Evolutionary conservation across 2,329 filamentous ascomycete species (phyloP), one percentile per base, ranked within the genome.

Genomic region (Anthostomella pinea): DNA sequence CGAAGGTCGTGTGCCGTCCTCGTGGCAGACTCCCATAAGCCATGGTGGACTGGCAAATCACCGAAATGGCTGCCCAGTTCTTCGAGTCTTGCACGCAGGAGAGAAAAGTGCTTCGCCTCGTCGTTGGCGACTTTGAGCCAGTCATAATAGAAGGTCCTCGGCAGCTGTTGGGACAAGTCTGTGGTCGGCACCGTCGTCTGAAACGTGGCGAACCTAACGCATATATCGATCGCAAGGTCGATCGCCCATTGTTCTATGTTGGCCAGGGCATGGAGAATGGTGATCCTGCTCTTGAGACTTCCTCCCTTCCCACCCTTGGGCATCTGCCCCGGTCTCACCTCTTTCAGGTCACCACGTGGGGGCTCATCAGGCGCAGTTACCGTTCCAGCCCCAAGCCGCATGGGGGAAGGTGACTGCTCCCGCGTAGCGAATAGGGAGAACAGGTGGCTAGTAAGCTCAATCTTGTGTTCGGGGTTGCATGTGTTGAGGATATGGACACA

Each of bases 161-260:
- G 67, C 3, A 70, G 42, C 19, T 55, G 51, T 14, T 56, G 40
- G n/a, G 54, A 42, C 3, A 21, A 14, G 7, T 39, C 30, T 6
- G 44, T 38, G 3, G 39, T 43, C 8, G 49, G 39, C 8, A 38
- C 26, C 18, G 53, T 46, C 3, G 67, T 68, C 22, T 61, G 62
- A 40, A 70, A 70, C 3, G 61, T 57, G 10, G 66, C 63, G 36
- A 70, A 70, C 15, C 67, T 58, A 14, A 69, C 62, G 32, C 67
- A 69, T 29, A 70, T 69, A 46, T 70, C 67, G 17, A 70, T 63
- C 8, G 67, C 67, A 4, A 70, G 56, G 33, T 70, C 67, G 38
- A 70, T 70, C 1, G 67, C 67, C 67, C 67, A 70, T 16, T 68
- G 58, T 48, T 70, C 67, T 16, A 70, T 69, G 34, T 70, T 70